Evolutionary conservation across 1,139 yeast genomes (phyloP).

Genomic region (Candida smagusa): DNA sequence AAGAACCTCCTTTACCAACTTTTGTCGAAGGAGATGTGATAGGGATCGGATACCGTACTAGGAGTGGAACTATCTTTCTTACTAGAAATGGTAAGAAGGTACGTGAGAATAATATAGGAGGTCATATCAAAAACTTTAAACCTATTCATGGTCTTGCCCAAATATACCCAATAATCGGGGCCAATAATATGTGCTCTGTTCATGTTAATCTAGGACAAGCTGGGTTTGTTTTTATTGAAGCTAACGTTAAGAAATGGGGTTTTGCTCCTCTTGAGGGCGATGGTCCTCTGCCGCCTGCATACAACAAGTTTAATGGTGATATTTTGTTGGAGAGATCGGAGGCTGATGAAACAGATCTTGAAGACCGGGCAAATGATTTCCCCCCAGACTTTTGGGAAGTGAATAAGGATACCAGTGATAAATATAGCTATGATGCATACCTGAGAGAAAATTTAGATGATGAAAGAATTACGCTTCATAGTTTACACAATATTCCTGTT

Average conservation of each 20-base stretch:
- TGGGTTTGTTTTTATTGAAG: slow-evolving; percentile 59
- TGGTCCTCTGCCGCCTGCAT: slow-evolving; percentile 64
- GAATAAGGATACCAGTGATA: slow-evolving; percentile 20
- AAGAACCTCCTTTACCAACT: slow-evolving; percentile 43
- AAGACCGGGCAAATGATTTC: slow-evolving; percentile 47
- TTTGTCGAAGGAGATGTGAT: slow-evolving; percentile 59
- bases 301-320: slow-evolving; percentile 53
- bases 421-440: slow-evolving; percentile 42
- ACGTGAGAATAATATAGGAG: slow-evolving; percentile 66
- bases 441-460: slow-evolving; percentile 26
- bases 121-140: slow-evolving; percentile 53
- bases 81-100: slow-evolving; percentile 69
- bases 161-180: slow-evolving; percentile 51
- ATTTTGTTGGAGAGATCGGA: slow-evolving; percentile 54
- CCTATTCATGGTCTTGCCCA: slow-evolving; percentile 34
- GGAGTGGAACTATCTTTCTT: slow-evolving; percentile 62
- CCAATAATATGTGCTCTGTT: slow-evolving; percentile 48
- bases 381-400: slow-evolving; percentile 56
- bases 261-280: slow-evolving; percentile 58
- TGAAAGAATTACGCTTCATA: slow-evolving; percentile 42
- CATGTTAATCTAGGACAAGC: slow-evolving; percentile 58
- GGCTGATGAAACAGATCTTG: slow-evolving; percentile 44
- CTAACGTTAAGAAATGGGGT: slow-evolving; percentile 64
- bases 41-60: slow-evolving; percentile 62
- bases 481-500: slow-evolving; percentile 24